phyloP scores from a whole-genome alignment of 1,284 basidiomycete genomes.

The Cryptococcus sp. region DNA sequence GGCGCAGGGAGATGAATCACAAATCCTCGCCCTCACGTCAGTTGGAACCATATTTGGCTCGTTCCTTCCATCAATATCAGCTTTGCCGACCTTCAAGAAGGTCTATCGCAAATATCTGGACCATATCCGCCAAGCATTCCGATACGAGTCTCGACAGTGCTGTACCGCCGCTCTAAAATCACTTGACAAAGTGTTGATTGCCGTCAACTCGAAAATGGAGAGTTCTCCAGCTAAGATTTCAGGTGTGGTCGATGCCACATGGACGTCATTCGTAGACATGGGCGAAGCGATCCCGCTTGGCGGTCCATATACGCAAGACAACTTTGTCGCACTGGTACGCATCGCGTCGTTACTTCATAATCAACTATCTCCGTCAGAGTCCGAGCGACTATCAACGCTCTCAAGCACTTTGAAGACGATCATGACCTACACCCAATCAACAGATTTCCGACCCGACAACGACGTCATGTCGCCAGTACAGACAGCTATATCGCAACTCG shows the following conservation, averaged over 20 bases:
- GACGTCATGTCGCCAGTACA: constrained; percentile 82
- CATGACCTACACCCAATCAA: constrained; percentile 76
- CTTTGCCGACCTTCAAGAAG: constrained; percentile 66
- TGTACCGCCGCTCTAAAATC: constrained; percentile 78
- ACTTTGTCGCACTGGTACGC: constrained; percentile 64
- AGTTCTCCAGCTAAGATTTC: constrained; percentile 58
- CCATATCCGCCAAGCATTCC: constrained; percentile 68
- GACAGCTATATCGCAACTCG: constrained; percentile 68
- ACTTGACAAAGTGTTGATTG: constrained; percentile 73
- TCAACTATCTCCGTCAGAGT: constrained; percentile 52
- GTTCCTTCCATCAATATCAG: constrained; percentile 71
- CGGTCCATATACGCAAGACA: constrained; percentile 78
- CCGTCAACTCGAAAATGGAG: constrained; percentile 51
- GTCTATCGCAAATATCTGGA: constrained; percentile 73
- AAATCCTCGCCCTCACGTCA: constrained; percentile 80
- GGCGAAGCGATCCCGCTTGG: constrained; percentile 59
- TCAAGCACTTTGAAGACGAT: constrained; percentile 78
- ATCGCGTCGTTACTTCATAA: constrained; percentile 36
- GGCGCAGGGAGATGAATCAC: constrained; percentile 77
- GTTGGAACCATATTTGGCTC: constrained; percentile 80
- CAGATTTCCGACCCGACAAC: constrained; percentile 83
- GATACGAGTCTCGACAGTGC: constrained; percentile 67
- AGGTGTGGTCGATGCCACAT: constrained; percentile 59
- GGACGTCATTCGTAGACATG: constrained; percentile 70
- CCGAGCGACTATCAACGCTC: constrained; percentile 69